Conservation (phyloP, 768 basidiomycete genomes). For the Filobasidium floriforme region DNA sequence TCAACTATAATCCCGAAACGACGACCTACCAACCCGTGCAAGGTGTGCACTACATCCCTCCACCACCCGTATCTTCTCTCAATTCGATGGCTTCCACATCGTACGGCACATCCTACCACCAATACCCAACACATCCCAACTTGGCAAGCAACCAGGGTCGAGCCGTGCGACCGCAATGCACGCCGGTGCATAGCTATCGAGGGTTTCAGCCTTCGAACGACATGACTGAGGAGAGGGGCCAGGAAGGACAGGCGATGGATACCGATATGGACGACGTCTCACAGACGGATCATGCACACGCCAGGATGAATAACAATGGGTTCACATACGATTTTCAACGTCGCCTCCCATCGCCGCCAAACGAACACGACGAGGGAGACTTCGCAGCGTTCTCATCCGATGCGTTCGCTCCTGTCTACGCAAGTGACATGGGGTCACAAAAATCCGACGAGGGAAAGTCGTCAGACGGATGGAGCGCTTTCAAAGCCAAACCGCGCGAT, state of each 20-base stretch:
- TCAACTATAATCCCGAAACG: background rate
- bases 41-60: slow-evolving; percentile 1
- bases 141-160: background rate
- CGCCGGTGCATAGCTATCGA: slow-evolving; percentile 1
- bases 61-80: slow-evolving; percentile 1
- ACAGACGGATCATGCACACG: background rate
- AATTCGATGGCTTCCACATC: slow-evolving; percentile 6
- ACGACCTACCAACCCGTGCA: slow-evolving; percentile 2
- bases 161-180: background rate
- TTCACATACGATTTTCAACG: background rate
- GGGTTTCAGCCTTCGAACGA: background rate
- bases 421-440: background rate
- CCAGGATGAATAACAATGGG: background rate
- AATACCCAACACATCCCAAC: background rate
- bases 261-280: background rate
- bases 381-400: background rate
- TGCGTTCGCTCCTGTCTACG: background rate
- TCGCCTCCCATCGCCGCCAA: background rate
- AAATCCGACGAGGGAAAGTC: background rate
- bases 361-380: slow-evolving; percentile 2
- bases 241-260: slow-evolving; percentile 1
- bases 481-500: background rate
- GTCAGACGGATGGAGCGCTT: background rate
- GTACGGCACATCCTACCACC: background rate
- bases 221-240: background rate